Base-by-base conservation (phyloP, 139 green algal genomes). In the Bryopsis sp. region DNA sequence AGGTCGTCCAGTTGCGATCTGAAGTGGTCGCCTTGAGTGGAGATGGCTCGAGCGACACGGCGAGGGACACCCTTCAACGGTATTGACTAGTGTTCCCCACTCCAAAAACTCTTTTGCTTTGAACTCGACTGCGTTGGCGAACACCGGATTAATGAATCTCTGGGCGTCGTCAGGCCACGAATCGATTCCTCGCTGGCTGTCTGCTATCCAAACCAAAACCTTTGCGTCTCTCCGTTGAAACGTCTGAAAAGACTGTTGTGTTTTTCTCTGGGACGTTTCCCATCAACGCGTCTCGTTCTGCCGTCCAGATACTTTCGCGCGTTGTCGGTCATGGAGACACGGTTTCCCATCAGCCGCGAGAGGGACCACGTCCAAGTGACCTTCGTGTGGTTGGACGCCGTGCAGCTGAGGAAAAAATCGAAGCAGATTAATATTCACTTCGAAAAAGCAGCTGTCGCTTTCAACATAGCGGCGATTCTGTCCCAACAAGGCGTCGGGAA, bases 361-460 rank as follows among this genome's bases (percentile, higher is more conserved):
- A 69, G 60, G 6, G 81, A 79, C 29, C 77, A 94, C 39, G 80
- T 89, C 8, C 74, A 82, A 26, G 46, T 92, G 29, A 60, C 22
- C 2, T 89, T 90, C 76, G 64, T 67, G 32, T 92, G 84, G 85
- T 77, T 76, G 59, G 91, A 97, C 65, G 88, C 91, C 24, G 95
- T 97, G 74, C 76, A 82, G 24, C 67, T 77, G 28, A 79, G 65
- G 43, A 89, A 88, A 50, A 74, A 75, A 29, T 60, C 70, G 19
- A 57, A 47, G 22, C 83, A 93, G 76, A 46, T 59, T 39, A 96
- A 88, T 76, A 87, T 98, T 3, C 85, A 95, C 76, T 93, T 93
- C 58, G 92, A 98, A 70, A 95, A 95, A 75, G 89, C 92, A 1
- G 76, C 82, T 3, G 75, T 97, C n/a, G 59, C 93, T 35, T 98